phyloP scores from a whole-genome alignment of 208 protist species.

The Balamuthia mandrillaris region DNA sequence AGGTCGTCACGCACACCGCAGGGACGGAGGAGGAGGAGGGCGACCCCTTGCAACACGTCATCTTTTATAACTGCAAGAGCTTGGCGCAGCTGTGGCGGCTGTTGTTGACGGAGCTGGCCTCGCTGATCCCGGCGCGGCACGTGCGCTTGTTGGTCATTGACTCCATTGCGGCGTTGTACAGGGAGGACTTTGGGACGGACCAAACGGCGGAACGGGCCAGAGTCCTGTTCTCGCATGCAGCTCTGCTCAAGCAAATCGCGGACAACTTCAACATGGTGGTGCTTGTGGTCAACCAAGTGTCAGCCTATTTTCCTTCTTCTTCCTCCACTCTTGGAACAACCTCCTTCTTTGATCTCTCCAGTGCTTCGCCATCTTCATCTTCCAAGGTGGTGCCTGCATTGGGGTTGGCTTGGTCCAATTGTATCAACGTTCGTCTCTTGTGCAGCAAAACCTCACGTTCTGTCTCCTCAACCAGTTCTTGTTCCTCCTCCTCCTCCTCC shows the following conservation, averaged over 20 bases:
- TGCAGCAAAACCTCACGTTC: slow-evolving; percentile 9
- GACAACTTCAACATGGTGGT: slow-evolving; percentile 43
- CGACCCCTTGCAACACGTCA: slow-evolving; percentile 28
- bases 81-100: slow-evolving; percentile 27
- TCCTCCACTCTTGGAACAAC: not conserved
- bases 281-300: slow-evolving; percentile 50
- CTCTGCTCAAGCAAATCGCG: slow-evolving; percentile 43
- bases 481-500: no score
- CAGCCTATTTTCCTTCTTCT: slow-evolving; percentile 19
- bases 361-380: not conserved
- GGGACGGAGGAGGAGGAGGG: not conserved
- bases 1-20: not conserved
- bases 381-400: slow-evolving; percentile 48
- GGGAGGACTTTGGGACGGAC: slow-evolving; percentile 37
- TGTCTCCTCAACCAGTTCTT: not conserved
- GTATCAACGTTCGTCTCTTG: slow-evolving; percentile 57
- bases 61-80: slow-evolving; percentile 32
- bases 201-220: slow-evolving; percentile 18
- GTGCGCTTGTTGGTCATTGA: slow-evolving; percentile 63
- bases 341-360: not conserved
- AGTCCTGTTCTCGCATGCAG: slow-evolving; percentile 36
- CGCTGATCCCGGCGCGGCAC: not conserved
- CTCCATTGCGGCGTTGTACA: slow-evolving; percentile 58
- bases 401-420: slow-evolving; percentile 57
- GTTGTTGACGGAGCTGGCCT: slow-evolving; percentile 17